Percentiles rank a stretch among this genome's conserved stretches.
Conservation (phyloP, 202 grass and related monocot genomes). For the Hordeum pubiflorum region DNA sequence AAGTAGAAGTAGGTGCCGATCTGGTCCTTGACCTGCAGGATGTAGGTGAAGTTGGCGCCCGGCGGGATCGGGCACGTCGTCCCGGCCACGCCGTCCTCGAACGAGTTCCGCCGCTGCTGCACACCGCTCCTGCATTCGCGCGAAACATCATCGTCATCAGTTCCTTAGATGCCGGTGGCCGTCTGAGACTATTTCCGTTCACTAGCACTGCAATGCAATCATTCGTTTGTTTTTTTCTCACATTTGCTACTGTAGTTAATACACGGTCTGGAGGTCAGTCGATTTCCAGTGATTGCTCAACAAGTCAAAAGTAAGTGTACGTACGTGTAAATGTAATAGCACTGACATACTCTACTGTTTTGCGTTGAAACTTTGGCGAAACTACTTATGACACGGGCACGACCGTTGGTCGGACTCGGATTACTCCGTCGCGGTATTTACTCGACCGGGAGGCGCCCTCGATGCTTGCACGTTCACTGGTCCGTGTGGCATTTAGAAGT, state of each 20-base stretch:
- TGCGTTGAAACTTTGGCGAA: too few species aligned
- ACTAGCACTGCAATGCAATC: too few species aligned
- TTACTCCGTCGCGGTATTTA: too few species aligned
- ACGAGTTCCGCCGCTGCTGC: slow-evolving; percentile 85
- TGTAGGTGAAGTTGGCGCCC: slow-evolving; percentile 77
- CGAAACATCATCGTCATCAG: neutral
- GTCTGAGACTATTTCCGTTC: too few species aligned
- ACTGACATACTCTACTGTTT: too few species aligned
- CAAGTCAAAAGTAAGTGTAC: neutral
- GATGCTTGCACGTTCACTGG: neutral
- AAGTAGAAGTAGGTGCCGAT: slow-evolving; percentile 96
- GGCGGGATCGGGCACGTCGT: slow-evolving; percentile 94
- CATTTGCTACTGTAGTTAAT: too few species aligned
- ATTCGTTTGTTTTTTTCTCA: too few species aligned
- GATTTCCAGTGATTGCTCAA: neutral
- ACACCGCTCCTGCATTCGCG: slow-evolving; percentile 55
- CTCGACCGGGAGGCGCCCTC: neutral
- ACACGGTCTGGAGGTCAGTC: too few species aligned
- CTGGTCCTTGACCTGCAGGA: slow-evolving; percentile 86
- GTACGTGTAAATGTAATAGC: too few species aligned
- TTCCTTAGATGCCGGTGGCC: neutral
- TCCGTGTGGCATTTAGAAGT: neutral
- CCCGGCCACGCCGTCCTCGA: slow-evolving; percentile 72
- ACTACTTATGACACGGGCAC: too few species aligned
- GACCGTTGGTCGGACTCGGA: too few species aligned